These are phyloP conservation scores for Camellia oleifera DNA, from an alignment of 179 eudicot genomes.

Conservation along the genomic window DNA sequence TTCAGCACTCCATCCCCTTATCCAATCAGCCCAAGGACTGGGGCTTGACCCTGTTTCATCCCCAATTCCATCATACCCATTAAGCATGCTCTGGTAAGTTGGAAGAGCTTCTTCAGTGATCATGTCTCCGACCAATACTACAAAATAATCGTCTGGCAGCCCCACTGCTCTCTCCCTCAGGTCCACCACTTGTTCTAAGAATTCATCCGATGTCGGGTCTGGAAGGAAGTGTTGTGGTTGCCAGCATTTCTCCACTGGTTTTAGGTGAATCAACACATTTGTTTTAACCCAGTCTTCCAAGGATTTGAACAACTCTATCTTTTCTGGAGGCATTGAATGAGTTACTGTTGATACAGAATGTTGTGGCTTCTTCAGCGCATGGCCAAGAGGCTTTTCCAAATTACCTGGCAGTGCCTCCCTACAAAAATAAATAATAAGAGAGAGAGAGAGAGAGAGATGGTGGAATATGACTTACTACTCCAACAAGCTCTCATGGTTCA, in stretches of 20 bases:
- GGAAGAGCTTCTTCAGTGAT: slow-evolving; percentile 19
- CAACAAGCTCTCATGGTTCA: no score
- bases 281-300: slow-evolving; percentile 35
- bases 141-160: slow-evolving; percentile 38
- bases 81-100: slow-evolving; percentile 21
- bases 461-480: no score
- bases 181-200: slow-evolving; percentile 34
- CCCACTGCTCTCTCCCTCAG: slow-evolving; percentile 36
- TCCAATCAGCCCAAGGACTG: slow-evolving; percentile 43
- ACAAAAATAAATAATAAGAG: no score
- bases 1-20: slow-evolving; percentile 47
- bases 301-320: slow-evolving; percentile 21
- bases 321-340: slow-evolving; percentile 36
- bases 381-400: slow-evolving; percentile 29
- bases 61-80: slow-evolving; percentile 38
- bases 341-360: slow-evolving; percentile 33
- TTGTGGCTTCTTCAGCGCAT: slow-evolving; percentile 32
- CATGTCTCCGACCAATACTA: slow-evolving; percentile 42
- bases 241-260: slow-evolving; percentile 49
- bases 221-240: slow-evolving; percentile 48
- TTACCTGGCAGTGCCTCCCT: not conserved
- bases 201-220: slow-evolving; percentile 38
- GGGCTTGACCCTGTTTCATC: slow-evolving; percentile 47
- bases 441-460: no score
- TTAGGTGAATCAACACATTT: slow-evolving; percentile 29